These are phyloP conservation scores for Talaromyces stipitatus DNA, from an alignment of 495 filamentous ascomycete species.

Conservation along the genomic window DNA sequence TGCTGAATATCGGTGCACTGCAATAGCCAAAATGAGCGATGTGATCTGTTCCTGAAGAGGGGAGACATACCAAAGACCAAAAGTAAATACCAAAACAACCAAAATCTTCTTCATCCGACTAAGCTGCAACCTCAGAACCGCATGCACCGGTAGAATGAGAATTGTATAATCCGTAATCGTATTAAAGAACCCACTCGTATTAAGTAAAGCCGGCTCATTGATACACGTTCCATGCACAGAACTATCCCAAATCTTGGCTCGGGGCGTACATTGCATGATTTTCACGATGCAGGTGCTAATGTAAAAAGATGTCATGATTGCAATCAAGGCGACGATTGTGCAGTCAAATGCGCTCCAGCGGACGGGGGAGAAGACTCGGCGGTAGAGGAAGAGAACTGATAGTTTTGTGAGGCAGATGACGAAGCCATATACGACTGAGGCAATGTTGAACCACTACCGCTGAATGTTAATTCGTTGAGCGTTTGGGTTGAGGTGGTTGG, in stretches of 20 bases:
- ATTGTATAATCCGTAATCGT: conserved; percentile 21
- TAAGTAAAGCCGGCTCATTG: conserved; percentile 13
- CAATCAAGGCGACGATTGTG: conserved; percentile 15
- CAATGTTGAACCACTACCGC: conserved; percentile 22
- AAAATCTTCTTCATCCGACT: conserved; percentile 11
- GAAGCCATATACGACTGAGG: conserved; percentile 19
- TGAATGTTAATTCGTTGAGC: not conserved
- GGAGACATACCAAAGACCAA: conserved; percentile 16
- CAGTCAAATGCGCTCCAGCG: conserved; percentile 18
- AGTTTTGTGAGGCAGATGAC: conserved; percentile 21
- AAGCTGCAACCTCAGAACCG: conserved; percentile 16
- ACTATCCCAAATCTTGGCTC: conserved; percentile 15
- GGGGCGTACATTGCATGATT: conserved; percentile 18
- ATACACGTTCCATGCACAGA: conserved; percentile 13
- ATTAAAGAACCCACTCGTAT: conserved; percentile 23
- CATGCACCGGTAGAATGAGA: conserved; percentile 19
- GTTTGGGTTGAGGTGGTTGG: not conserved
- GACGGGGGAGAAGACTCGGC: conserved; percentile 22
- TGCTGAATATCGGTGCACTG: conserved; percentile 21
- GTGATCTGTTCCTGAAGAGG: not conserved
- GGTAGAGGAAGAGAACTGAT: conserved; percentile 23
- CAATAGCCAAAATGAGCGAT: not conserved
- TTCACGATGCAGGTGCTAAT: conserved; percentile 14
- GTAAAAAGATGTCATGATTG: conserved; percentile 16
- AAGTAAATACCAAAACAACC: conserved; percentile 20